These are phyloP conservation scores for Schwanniomyces vanrijiae DNA, from an alignment of 805 yeast species.

Conservation along the genomic window DNA sequence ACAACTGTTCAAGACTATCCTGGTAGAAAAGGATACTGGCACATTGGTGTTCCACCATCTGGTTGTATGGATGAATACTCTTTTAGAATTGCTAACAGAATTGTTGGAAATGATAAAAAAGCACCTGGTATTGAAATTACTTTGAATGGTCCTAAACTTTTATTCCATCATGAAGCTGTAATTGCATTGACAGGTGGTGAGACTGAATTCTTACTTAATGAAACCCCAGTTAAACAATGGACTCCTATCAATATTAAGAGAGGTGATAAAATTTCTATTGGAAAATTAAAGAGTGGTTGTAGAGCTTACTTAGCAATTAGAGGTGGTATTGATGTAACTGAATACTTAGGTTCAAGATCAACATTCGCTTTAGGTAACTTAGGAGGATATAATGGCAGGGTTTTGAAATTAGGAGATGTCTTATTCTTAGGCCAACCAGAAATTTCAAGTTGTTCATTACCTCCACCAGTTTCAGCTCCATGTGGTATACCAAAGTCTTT, in stretches of 20 bases:
- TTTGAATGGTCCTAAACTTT: constrained; percentile 78
- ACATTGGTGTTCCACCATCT: constrained; percentile 95
- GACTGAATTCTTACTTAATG: constrained; percentile 67
- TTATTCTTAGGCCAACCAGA: constrained; percentile 81
- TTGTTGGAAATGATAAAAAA: constrained; percentile 79
- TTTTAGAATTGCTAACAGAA: constrained; percentile 83
- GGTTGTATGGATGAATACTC: constrained; percentile 97
- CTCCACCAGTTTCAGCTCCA: constrained; percentile 71
- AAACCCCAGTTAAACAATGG: constrained; percentile 58
- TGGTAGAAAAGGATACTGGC: constrained; percentile 87
- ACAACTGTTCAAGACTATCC: constrained; percentile 97
- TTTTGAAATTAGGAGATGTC: constrained; percentile 88
- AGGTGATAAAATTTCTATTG: constrained; percentile 79
- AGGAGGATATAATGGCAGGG: constrained; percentile 95
- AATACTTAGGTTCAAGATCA: constrained; percentile 92
- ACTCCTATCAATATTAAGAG: constrained; percentile 66
- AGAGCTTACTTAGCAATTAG: constrained; percentile 86
- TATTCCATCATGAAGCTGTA: constrained; percentile 78
- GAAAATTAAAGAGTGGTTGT: constrained; percentile 81
- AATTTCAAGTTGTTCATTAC: constrained; percentile 64
- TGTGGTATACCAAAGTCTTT: constrained; percentile 51
- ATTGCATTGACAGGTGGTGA: constrained; percentile 88
- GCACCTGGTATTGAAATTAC: constrained; percentile 94
- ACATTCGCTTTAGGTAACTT: constrained; percentile 91
- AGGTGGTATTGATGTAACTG: constrained; percentile 92